Evolutionary conservation across 2,329 filamentous ascomycete genomes (phyloP).

Genomic region (Calonectria ilicicola): DNA sequence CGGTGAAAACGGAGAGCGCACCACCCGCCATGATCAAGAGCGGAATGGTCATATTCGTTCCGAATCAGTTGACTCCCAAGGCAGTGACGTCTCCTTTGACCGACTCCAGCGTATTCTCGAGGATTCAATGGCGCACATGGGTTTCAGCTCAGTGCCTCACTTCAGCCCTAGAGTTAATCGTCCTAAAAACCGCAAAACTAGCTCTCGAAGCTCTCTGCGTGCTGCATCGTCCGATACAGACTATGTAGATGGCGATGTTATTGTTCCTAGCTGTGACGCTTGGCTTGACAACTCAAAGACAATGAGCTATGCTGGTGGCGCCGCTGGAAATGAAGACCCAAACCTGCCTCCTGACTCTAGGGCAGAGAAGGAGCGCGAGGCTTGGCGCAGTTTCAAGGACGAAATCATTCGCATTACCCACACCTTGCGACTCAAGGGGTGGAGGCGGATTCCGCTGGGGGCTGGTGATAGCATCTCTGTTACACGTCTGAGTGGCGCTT

Average conservation of each 20-base stretch:
- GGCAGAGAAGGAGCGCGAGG: constrained; percentile 76
- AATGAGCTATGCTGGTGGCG: constrained; percentile 75
- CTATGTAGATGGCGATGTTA: constrained; percentile 80
- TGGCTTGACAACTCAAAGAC: constrained; percentile 92
- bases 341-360: constrained; percentile 49
- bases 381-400: constrained; percentile 89
- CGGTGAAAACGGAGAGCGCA: constrained; percentile 27
- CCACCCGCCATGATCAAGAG: constrained; percentile 34
- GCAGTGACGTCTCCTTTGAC: constrained; percentile 80
- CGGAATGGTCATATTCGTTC: constrained; percentile 50
- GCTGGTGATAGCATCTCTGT: constrained; percentile 76
- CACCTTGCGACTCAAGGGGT: constrained; percentile 90
- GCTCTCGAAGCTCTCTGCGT: constrained; percentile 53
- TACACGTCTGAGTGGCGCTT: constrained; percentile 84
- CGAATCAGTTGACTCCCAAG: constrained; percentile 73
- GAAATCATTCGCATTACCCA: constrained; percentile 92
- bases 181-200: constrained; percentile 52
- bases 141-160: constrained; percentile 59
- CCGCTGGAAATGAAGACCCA: constrained; percentile 55
- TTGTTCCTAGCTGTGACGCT: constrained; percentile 89
- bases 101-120: constrained; percentile 84
- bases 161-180: constrained; percentile 56
- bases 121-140: constrained; percentile 69
- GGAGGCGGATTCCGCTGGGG: constrained; percentile 84
- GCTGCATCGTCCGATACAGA: constrained; percentile 86